Percentiles rank a stretch among this genome's conserved stretches.
phyloP scores from a whole-genome alignment of 345 rosid species.

The Streptanthus diversifolius region DNA sequence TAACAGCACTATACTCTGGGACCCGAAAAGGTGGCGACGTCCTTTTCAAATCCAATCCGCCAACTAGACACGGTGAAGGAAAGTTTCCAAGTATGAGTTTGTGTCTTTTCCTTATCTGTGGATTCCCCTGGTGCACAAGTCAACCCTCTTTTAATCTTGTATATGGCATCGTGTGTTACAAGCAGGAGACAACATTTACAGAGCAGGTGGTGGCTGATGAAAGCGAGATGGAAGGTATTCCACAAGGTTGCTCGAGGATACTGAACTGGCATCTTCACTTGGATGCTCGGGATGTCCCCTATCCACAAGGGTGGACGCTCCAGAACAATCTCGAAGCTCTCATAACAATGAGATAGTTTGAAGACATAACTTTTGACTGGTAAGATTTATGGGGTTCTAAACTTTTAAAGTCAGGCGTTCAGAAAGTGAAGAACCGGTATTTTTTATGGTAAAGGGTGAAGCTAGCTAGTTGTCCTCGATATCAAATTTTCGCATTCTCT shows the following conservation, averaged over 20 bases:
- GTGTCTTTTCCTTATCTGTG: not conserved
- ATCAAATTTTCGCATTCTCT: no score
- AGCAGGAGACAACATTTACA: slow-evolving; percentile 88
- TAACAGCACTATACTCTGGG: slow-evolving; percentile 92
- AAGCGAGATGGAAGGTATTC: slow-evolving; percentile 79
- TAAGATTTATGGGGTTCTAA: slow-evolving; percentile 2
- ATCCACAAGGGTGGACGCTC: slow-evolving; percentile 75
- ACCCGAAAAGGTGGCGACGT: slow-evolving; percentile 71
- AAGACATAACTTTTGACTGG: slow-evolving; percentile 27
- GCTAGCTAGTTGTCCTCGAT: no score
- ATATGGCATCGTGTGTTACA: slow-evolving; percentile 12
- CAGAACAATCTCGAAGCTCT: slow-evolving; percentile 59
- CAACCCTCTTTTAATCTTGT: not conserved
- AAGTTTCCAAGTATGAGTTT: slow-evolving; percentile 75
- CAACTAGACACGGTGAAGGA: slow-evolving; percentile 81
- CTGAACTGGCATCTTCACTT: slow-evolving; percentile 95
- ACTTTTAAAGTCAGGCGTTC: not conserved
- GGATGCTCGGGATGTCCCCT: slow-evolving; percentile 46
- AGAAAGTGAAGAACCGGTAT: not conserved
- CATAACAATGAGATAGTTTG: slow-evolving; percentile 43
- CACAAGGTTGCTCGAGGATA: slow-evolving; percentile 67
- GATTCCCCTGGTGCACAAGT: not conserved
- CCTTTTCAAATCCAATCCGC: slow-evolving; percentile 49
- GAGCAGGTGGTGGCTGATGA: slow-evolving; percentile 90
- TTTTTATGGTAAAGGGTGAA: no score